Percentiles rank a stretch among this genome's conserved stretches.
Evolutionary conservation across 2,329 filamentous ascomycete genomes (phyloP).

Genomic region (Beauveria caledonica): DNA sequence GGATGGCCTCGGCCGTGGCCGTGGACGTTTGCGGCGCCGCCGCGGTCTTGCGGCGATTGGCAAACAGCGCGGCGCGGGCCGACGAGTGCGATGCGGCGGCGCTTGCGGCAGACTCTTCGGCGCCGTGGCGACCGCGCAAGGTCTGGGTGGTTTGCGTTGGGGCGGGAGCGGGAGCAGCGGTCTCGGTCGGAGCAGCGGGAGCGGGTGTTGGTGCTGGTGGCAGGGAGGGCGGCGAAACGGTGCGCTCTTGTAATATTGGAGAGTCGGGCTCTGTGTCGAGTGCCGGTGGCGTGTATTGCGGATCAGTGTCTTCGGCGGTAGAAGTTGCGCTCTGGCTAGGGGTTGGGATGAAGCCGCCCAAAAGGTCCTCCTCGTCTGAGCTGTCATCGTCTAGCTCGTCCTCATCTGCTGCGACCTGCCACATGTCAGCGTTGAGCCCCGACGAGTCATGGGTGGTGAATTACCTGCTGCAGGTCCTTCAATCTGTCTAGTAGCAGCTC

Average conservation of each 20-base stretch:
- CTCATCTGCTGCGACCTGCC: conserved; percentile 25
- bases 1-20: conserved; percentile 58
- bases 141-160: conserved; percentile 27
- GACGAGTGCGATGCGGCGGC: conserved; percentile 24
- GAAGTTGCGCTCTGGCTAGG: conserved; percentile 45
- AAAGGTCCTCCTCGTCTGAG: conserved; percentile 49
- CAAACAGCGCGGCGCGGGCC: conserved; percentile 37
- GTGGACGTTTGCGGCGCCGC: conserved; percentile 32
- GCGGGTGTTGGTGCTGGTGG: conserved; percentile 10
- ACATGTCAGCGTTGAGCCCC: conserved; percentile 12
- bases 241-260: conserved; percentile 16
- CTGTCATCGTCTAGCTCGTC: conserved; percentile 33
- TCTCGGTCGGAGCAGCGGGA: conserved; percentile 7
- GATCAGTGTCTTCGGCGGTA: conserved; percentile 30
- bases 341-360: conserved; percentile 46
- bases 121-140: conserved; percentile 26
- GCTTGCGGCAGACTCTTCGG: conserved; percentile 14
- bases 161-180: conserved; percentile 2
- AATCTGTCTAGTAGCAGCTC: conserved; percentile 59
- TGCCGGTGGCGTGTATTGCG: conserved; percentile 43
- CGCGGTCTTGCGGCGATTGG: conserved; percentile 28
- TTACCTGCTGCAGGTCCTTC: conserved; percentile 57
- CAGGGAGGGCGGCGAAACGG: conserved; percentile 27
- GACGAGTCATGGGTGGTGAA: not conserved
- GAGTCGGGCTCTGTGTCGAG: conserved; percentile 27